A percentile compares a stretch with the other conserved stretches of the same genome.
Evolutionary conservation across 306 rosid genomes (phyloP).

Genomic region (Quercus mongolica): DNA sequence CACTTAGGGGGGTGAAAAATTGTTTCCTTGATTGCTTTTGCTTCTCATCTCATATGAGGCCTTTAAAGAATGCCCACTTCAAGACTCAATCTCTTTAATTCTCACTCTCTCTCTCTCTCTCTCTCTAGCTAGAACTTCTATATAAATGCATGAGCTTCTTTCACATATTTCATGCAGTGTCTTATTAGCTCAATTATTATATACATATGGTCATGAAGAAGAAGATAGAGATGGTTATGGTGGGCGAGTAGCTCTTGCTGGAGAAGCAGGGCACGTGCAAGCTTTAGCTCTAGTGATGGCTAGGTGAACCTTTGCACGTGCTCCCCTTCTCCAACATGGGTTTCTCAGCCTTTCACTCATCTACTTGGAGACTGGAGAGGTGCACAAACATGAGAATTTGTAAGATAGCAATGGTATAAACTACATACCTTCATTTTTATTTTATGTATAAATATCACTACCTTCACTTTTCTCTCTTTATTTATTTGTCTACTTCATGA

Average conservation of each 20-base stretch:
- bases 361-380: neutral
- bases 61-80: constrained; percentile 67
- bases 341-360: constrained; percentile 39
- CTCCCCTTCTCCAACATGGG: constrained; percentile 92
- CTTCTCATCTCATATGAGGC: constrained; percentile 1
- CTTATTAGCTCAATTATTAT: constrained; percentile 4
- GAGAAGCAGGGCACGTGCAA: constrained; percentile 99
- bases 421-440: neutral
- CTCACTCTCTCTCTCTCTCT: constrained; percentile 6
- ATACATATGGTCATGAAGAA: neutral
- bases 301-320: constrained; percentile 64
- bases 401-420: neutral
- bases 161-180: constrained; percentile 1
- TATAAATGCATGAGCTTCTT: constrained; percentile 42
- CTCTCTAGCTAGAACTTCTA: constrained; percentile 2
- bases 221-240: constrained; percentile 1
- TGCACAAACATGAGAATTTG: neutral
- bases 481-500: neutral
- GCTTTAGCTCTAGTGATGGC: neutral
- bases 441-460: neutral
- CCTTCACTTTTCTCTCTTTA: neutral
- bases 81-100: constrained; percentile 64
- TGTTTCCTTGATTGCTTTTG: constrained; percentile 14
- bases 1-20: neutral
- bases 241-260: constrained; percentile 66